Conservation (phyloP, 2,329 filamentous ascomycete genomes). For the Mycosphaerella arachidis region DNA sequence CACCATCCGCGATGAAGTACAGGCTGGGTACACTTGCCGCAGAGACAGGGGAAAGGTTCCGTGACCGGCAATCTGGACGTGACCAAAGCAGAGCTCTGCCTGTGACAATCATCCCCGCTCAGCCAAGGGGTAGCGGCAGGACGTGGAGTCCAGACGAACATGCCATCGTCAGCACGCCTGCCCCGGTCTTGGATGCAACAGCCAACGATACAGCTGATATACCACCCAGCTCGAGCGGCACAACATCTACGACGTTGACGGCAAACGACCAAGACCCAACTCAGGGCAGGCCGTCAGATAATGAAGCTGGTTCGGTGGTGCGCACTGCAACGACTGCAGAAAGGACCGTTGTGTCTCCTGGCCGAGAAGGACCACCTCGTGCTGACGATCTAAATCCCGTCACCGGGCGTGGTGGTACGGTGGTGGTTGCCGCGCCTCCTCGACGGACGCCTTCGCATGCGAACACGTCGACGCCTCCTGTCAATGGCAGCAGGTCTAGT, state of each 20-base stretch:
- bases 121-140: conserved; percentile 47
- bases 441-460: conserved; percentile 12
- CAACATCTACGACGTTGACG: conserved; percentile 15
- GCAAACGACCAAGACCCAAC: conserved; percentile 7
- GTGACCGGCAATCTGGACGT: conserved; percentile 35
- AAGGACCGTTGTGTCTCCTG: conserved; percentile 1
- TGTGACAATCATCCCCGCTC: conserved; percentile 58
- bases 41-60: conserved; percentile 42
- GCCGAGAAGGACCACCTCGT: conserved; percentile 21
- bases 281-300: neutral
- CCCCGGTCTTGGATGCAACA: conserved; percentile 5
- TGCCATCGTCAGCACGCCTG: conserved; percentile 4
- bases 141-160: conserved; percentile 48
- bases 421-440: conserved; percentile 26
- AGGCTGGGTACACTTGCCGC: conserved; percentile 47
- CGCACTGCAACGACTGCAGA: neutral
- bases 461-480: conserved; percentile 5
- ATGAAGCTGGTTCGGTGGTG: neutral
- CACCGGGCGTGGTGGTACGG: conserved; percentile 15
- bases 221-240: conserved; percentile 10
- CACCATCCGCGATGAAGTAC: conserved; percentile 42
- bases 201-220: neutral
- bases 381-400: conserved; percentile 30
- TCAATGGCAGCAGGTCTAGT: neutral
- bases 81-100: conserved; percentile 44